Conservation (phyloP, 768 basidiomycete species). For the Naganishia kalamii region DNA sequence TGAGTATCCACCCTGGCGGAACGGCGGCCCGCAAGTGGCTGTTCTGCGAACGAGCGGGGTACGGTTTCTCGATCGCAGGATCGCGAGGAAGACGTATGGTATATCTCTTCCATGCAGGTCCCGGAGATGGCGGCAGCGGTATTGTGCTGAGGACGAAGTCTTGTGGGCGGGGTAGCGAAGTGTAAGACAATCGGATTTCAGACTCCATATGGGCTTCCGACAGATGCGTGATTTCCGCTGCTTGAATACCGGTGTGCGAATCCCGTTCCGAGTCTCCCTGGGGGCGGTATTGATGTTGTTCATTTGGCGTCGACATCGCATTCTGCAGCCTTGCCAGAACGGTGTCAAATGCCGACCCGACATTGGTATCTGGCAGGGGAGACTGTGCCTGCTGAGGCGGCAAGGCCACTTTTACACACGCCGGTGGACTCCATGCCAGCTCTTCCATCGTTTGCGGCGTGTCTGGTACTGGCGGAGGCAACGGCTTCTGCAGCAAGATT, state of each 20-base stretch:
- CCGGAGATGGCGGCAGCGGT: conserved; percentile 39
- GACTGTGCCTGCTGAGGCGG: background rate
- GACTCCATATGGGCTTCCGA: background rate
- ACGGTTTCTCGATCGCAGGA: conserved; percentile 13
- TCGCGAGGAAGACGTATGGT: conserved; percentile 37
- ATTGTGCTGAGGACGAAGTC: conserved; percentile 37
- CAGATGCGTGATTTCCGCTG: background rate
- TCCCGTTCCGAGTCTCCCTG: background rate
- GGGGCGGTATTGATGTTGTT: conserved; percentile 15
- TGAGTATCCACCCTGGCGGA: conserved; percentile 30
- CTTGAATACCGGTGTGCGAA: background rate
- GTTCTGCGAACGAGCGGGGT: conserved; percentile 16
- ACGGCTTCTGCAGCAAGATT: background rate
- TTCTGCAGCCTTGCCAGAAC: conserved; percentile 45
- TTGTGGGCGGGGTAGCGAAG: conserved; percentile 22
- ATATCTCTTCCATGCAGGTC: conserved; percentile 47
- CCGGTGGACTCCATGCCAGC: background rate
- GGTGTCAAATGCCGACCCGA: conserved; percentile 35
- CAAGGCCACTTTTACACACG: background rate
- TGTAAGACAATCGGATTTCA: background rate
- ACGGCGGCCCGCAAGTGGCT: background rate
- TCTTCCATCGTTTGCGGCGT: conserved; percentile 17
- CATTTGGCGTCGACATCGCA: conserved; percentile 36
- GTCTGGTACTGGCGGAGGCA: conserved; percentile 7
- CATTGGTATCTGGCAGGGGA: background rate